A percentile compares a stretch with the other conserved stretches of the same genome.
phyloP scores from a whole-genome alignment of 352 stramenopile genomes.

The Phytophthora pisi region DNA sequence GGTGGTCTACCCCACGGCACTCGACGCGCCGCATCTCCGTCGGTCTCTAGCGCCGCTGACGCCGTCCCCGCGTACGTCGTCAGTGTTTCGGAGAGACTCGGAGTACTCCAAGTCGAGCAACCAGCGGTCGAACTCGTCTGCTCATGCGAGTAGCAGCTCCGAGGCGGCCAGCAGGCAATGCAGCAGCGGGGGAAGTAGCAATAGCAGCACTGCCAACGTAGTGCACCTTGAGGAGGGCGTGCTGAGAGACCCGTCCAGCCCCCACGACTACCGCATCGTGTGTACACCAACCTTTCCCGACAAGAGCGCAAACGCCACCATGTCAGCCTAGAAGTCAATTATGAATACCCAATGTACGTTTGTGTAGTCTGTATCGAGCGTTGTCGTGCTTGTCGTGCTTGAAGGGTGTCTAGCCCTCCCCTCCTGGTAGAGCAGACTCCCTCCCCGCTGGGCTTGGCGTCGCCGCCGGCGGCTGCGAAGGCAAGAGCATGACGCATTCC shows the following conservation, averaged over 20 bases:
- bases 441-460: too few relatives aligned
- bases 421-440: too few relatives aligned
- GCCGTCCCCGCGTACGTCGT: conserved; percentile 32
- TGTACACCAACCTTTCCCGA: conserved; percentile 69
- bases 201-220: conserved; percentile 14
- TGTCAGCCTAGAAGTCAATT: conserved; percentile 39
- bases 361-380: conserved; percentile 9
- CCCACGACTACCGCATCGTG: conserved; percentile 60
- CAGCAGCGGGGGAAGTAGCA: conserved; percentile 10
- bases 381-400: too few relatives aligned
- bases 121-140: conserved; percentile 16
- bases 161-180: conserved; percentile 10
- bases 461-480: too few relatives aligned
- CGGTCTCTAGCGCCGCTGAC: conserved; percentile 43
- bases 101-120: conserved; percentile 35
- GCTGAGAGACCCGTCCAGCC: conserved; percentile 29
- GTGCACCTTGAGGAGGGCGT: conserved; percentile 36
- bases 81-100: conserved; percentile 33
- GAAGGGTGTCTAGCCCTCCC: too few relatives aligned
- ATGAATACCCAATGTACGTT: conserved; percentile 32
- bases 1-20: conserved; percentile 21
- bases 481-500: conserved; percentile 16
- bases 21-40: conserved; percentile 30
- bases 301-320: conserved; percentile 32
- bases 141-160: conserved; percentile 10